Evolutionary conservation across 1,284 basidiomycete species (phyloP).

Genomic region (Calocybe gambosa): DNA sequence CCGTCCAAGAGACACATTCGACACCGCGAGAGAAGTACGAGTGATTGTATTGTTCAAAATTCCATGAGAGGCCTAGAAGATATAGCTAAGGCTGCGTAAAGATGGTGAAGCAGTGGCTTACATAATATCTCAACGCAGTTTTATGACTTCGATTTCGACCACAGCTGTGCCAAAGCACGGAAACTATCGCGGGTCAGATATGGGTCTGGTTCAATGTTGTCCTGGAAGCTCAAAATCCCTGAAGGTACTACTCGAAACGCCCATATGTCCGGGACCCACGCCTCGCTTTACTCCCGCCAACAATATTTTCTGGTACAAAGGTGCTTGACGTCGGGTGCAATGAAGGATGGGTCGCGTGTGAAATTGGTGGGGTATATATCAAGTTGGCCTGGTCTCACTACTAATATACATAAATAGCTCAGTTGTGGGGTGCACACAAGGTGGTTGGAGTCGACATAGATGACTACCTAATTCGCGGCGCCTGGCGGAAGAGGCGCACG

Average conservation of each 20-base stretch:
- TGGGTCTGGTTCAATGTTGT: background rate
- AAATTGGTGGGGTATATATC: conserved; percentile 52
- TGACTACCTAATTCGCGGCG: conserved; percentile 56
- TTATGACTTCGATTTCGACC: background rate
- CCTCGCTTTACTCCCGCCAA: conserved; percentile 48
- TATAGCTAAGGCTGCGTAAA: too few species aligned
- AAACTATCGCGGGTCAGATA: conserved; percentile 56
- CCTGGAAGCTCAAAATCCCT: background rate
- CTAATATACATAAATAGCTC: conserved; percentile 38
- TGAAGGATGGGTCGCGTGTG: conserved; percentile 75
- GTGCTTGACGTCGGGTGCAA: conserved; percentile 83
- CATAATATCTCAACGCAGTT: too few species aligned
- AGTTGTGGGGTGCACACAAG: conserved; percentile 48
- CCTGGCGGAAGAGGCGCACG: conserved; percentile 61
- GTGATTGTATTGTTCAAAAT: too few species aligned
- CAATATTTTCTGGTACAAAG: conserved; percentile 45
- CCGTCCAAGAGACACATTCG: too few species aligned
- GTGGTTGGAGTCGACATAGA: conserved; percentile 82
- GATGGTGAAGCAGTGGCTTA: too few species aligned
- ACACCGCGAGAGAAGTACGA: too few species aligned
- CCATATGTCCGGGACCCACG: conserved; percentile 53
- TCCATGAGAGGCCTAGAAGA: too few species aligned
- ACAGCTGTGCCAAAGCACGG: conserved; percentile 38
- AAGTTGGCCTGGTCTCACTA: background rate
- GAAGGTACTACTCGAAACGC: conserved; percentile 70